phyloP scores from a whole-genome alignment of 228 moss, liverwort and hornwort genomes.

The Sphagnum magellanicum region DNA sequence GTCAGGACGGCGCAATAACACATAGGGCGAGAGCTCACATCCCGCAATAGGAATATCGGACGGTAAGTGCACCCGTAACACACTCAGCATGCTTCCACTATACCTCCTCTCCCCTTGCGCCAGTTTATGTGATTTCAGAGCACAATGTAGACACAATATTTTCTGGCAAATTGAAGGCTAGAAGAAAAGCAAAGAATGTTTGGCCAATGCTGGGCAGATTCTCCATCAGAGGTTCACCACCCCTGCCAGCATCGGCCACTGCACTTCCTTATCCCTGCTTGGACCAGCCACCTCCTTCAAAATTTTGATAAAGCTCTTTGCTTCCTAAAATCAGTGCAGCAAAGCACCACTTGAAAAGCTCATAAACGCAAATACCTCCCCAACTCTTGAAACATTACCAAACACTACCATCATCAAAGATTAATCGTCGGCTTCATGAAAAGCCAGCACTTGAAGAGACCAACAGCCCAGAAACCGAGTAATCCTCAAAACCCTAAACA shows the following conservation, averaged over 20 bases:
- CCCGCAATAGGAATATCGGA: slow-evolving; percentile 73
- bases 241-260: not conserved
- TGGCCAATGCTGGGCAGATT: slow-evolving; percentile 30
- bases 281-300: no score
- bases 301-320: no score
- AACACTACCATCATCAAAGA: no score
- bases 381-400: no score
- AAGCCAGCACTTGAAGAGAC: no score
- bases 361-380: no score
- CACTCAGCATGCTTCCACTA: slow-evolving; percentile 65
- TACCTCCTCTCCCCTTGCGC: slow-evolving; percentile 12
- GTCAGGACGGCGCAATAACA: slow-evolving; percentile 48
- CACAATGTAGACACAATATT: slow-evolving; percentile 22
- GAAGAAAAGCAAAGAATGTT: not conserved
- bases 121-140: slow-evolving; percentile 20
- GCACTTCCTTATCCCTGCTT: not conserved
- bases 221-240: slow-evolving; percentile 39
- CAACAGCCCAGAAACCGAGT: no score
- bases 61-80: slow-evolving; percentile 65
- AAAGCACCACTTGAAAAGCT: no score
- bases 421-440: no score
- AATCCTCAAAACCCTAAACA: no score
- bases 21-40: slow-evolving; percentile 58
- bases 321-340: no score
- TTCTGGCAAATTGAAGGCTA: slow-evolving; percentile 28